A percentile compares a stretch with the other conserved stretches of the same genome.
Conservation (phyloP, 1,284 basidiomycete species). For the Cryptococcus sp. region DNA sequence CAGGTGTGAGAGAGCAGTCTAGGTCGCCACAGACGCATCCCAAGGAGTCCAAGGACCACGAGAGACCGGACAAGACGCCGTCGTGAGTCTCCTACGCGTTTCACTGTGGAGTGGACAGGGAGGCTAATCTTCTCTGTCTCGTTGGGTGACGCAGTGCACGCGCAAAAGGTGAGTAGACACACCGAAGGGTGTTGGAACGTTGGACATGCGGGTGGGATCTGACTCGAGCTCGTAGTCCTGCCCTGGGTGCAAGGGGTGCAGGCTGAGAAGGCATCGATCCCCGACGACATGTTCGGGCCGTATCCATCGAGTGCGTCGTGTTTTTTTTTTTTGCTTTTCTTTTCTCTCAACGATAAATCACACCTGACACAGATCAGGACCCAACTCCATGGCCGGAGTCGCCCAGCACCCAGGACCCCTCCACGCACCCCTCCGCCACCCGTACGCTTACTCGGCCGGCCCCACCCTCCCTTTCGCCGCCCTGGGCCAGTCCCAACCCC, state of each 20-base stretch:
- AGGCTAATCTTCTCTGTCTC: background rate
- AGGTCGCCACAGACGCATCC: constrained; percentile 13
- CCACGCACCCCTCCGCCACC: constrained; percentile 20
- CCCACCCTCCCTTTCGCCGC: constrained; percentile 29
- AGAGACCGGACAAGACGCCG: constrained; percentile 25
- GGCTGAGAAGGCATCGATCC: constrained; percentile 16
- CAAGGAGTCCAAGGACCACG: constrained; percentile 16
- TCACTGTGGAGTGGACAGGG: background rate
- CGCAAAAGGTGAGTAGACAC: constrained; percentile 29
- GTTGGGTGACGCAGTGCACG: constrained; percentile 14
- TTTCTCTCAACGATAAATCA: background rate
- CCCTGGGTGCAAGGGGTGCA: constrained; percentile 37
- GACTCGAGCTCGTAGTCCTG: constrained; percentile 21
- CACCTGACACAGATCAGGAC: constrained; percentile 10
- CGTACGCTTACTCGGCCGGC: constrained; percentile 26
- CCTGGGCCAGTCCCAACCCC: constrained; percentile 5
- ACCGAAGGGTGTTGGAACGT: background rate
- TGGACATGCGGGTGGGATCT: background rate
- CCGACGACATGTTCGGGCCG: constrained; percentile 44
- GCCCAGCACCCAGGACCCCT: background rate
- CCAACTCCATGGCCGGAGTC: constrained; percentile 19
- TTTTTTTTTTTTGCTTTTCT: background rate
- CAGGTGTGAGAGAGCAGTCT: constrained; percentile 8
- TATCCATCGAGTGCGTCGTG: constrained; percentile 36
- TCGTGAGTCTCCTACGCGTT: constrained; percentile 17